Base-by-base conservation (phyloP, 2,329 filamentous ascomycete genomes). In the Talaromyces sp. region DNA sequence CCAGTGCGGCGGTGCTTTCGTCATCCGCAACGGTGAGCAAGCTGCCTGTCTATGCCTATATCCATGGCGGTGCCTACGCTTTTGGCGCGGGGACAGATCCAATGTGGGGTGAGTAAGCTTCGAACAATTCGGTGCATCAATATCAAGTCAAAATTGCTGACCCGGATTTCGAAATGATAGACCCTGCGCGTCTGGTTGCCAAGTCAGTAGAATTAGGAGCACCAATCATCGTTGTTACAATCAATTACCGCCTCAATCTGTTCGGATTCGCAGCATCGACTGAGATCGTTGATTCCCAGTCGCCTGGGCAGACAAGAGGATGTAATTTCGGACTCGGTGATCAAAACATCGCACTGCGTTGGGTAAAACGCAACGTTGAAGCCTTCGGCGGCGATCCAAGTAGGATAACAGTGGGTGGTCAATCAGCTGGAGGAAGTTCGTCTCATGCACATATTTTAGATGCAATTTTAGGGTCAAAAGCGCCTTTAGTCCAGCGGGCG, bases 231-330 rank as follows among this genome's bases (percentile, higher is more conserved):
- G 90, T 88, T 60, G 90, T 93, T 0, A 84, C 87, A 0, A 86
- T 93, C 70, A 93, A 92, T 76, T 93, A 95, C 75, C 87, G 90
- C 2, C 79, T 90, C 0, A 88, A 84, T 9, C 88, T 86, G 0
- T 92, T 92, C 65, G 90, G 90, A 0, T 92, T 92, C 76, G 71
- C 92, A 72, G 82, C 86, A 0, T 88, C 89, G 5, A 83, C 83
- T 58, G 88, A 92, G 72, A 81, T 91, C 44, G 78, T 88, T 4
- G 23, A 21, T 5, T 35, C 23, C 40, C 54, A 57, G 2, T 79
- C 80, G 5, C 88, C 90, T 65, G 88, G 88, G 1, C 82, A 86
- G 2, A 75, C 87, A 2, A 21, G 35, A 28, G 54, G 54, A 39
- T 66, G 66, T 5, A 93, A 93, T 70, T 73, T 91, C 3, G 83